Percentiles rank a stretch among this genome's conserved stretches.
These are phyloP conservation scores for Sechiopsis laciniata DNA, from an alignment of 306 rosid species.

Conservation along the genomic window DNA sequence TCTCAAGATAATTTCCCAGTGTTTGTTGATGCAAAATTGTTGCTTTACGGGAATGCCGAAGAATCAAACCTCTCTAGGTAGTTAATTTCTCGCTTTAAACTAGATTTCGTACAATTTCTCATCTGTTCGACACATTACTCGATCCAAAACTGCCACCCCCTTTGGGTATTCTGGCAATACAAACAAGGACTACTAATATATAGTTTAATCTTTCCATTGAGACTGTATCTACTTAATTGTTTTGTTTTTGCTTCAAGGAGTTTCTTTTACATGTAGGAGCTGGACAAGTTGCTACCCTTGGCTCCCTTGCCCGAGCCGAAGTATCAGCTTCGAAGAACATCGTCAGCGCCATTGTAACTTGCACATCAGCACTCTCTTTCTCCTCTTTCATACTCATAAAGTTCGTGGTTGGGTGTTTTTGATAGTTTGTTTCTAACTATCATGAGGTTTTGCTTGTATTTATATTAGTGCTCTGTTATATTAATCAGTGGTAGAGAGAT, in stretches of 20 bases:
- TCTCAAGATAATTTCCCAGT: too few species aligned
- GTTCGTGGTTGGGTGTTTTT: slow-evolving; percentile 6
- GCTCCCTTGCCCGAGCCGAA: slow-evolving; percentile 74
- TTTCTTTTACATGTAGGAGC: slow-evolving; percentile 53
- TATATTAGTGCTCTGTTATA: slow-evolving; percentile 17
- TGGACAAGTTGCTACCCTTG: slow-evolving; percentile 57
- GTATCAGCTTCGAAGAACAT: slow-evolving; percentile 83
- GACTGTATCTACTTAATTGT: background rate
- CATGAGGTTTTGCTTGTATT: slow-evolving; percentile 16
- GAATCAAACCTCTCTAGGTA: background rate
- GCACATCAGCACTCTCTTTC: slow-evolving; percentile 23
- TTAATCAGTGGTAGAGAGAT: slow-evolving; percentile 22
- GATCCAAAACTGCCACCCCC: background rate
- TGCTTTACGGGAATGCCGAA: background rate
- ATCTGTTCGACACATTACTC: background rate
- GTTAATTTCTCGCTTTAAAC: slow-evolving; percentile 3
- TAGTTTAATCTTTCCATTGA: background rate
- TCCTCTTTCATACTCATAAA: background rate
- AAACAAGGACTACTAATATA: slow-evolving; percentile 13
- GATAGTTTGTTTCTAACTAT: slow-evolving; percentile 17
- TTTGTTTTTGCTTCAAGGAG: slow-evolving; percentile 10
- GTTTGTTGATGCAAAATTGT: background rate
- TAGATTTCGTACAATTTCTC: background rate
- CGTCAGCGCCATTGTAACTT: slow-evolving; percentile 68
- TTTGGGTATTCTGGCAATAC: background rate